A percentile compares a stretch with the other conserved stretches of the same genome.
phyloP scores from a whole-genome alignment of 148 eudicot genomes.

The Persicaria maculosa region DNA sequence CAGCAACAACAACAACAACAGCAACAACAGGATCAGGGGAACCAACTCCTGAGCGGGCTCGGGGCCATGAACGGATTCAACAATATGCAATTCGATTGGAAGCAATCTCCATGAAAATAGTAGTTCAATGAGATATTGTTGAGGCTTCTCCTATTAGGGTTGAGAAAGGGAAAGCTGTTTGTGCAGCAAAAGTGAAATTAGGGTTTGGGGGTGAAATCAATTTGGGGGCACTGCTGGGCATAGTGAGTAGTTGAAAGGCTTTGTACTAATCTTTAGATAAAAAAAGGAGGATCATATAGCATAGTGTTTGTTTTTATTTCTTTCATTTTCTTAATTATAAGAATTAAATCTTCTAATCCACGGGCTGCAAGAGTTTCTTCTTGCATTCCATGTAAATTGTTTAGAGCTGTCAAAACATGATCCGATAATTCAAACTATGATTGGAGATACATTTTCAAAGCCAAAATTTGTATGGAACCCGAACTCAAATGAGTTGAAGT shows the following conservation, averaged over 20 bases:
- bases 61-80: conserved; percentile 15
- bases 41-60: conserved; percentile 13
- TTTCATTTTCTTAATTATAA: conserved; percentile 5
- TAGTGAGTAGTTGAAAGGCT: conserved; percentile 11
- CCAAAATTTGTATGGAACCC: no score
- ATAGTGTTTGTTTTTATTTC: conserved; percentile 3
- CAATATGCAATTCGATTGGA: conserved; percentile 21
- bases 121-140: not conserved
- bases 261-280: conserved; percentile 12
- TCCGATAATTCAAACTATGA: no score
- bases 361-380: no score
- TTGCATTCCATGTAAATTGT: no score
- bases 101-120: conserved; percentile 11
- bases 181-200: conserved; percentile 3
- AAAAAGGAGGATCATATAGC: conserved; percentile 6
- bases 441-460: no score
- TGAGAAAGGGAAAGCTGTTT: conserved; percentile 1
- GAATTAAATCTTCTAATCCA: not conserved
- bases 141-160: conserved; percentile 2
- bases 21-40: conserved; percentile 14
- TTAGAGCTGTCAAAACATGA: no score
- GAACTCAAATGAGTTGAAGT: no score
- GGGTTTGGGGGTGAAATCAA: not conserved
- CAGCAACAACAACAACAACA: not conserved
- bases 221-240: not conserved